Conservation (phyloP, 257 asterid species). For the Ehretia macrophylla region DNA sequence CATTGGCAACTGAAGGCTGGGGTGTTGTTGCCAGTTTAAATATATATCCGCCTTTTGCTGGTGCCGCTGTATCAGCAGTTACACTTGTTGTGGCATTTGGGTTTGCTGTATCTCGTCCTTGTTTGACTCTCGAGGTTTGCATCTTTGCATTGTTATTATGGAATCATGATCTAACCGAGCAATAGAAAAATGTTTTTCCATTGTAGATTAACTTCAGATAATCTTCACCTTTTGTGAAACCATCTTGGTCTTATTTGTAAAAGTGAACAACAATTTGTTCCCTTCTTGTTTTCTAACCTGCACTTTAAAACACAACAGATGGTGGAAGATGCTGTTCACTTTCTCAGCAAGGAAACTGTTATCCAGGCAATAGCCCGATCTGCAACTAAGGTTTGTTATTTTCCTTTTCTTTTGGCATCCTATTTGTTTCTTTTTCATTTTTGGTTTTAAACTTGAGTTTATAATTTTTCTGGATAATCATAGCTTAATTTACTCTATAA, state of each 20-base stretch:
- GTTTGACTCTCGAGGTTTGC: constrained; percentile 94
- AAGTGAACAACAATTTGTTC: not conserved
- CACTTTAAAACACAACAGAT: constrained; percentile 32
- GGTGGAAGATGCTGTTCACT: constrained; percentile 99
- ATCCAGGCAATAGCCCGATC: constrained; percentile 94
- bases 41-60: constrained; percentile 96
- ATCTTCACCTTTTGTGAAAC: not conserved
- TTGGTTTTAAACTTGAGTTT: not conserved
- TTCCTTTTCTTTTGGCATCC: not conserved
- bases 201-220: not conserved
- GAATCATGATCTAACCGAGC: not conserved
- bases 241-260: not conserved
- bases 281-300: not conserved
- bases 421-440: constrained; percentile 1
- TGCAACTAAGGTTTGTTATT: constrained; percentile 73
- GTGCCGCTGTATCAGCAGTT: constrained; percentile 96
- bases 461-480: too few relatives aligned
- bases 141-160: constrained; percentile 9
- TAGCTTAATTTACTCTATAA: too few relatives aligned
- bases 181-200: constrained; percentile 1
- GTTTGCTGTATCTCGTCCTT: constrained; percentile 96
- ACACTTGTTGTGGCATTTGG: constrained; percentile 98
- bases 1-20: constrained; percentile 98
- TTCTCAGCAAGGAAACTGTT: constrained; percentile 89
- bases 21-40: constrained; percentile 99